These are phyloP conservation scores for Fusarium mexicanum DNA, from an alignment of 2,329 filamentous ascomycete genomes.

Conservation along the genomic window DNA sequence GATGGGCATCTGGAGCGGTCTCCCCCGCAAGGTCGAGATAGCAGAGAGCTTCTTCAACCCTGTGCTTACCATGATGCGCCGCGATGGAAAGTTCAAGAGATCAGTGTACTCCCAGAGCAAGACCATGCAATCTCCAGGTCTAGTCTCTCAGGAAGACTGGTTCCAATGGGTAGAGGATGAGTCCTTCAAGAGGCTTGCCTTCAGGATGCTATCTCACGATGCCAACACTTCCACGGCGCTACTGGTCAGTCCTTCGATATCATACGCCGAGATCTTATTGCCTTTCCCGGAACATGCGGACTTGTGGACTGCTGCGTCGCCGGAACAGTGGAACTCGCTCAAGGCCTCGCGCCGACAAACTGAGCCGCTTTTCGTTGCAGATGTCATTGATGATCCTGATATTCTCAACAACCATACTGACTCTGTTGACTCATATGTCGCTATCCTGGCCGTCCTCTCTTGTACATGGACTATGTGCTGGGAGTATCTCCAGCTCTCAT, in stretches of 20 bases:
- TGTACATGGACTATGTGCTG: slow-evolving; percentile 43
- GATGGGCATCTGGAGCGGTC: slow-evolving; percentile 51
- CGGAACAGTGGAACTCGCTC: slow-evolving; percentile 41
- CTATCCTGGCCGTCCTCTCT: slow-evolving; percentile 31
- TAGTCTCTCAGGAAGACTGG: slow-evolving; percentile 38
- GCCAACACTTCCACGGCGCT: slow-evolving; percentile 44
- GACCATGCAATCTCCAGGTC: neutral
- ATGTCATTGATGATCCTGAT: slow-evolving; percentile 30
- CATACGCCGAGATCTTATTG: slow-evolving; percentile 46
- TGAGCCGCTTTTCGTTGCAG: neutral
- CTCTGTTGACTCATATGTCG: slow-evolving; percentile 7
- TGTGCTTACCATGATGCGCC: slow-evolving; percentile 49
- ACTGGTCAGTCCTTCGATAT: slow-evolving; percentile 43
- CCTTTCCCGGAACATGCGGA: slow-evolving; percentile 37
- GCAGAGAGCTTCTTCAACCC: slow-evolving; percentile 51
- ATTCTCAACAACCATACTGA: slow-evolving; percentile 29
- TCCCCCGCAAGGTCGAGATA: slow-evolving; percentile 52
- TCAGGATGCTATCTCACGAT: slow-evolving; percentile 45
- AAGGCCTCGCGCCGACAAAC: neutral
- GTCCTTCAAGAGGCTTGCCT: slow-evolving; percentile 45
- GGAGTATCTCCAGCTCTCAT: slow-evolving; percentile 45
- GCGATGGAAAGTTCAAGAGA: slow-evolving; percentile 46
- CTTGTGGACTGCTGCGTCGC: slow-evolving; percentile 39
- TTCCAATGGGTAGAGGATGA: slow-evolving; percentile 43
- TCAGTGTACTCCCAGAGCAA: slow-evolving; percentile 31